phyloP scores from a whole-genome alignment of 495 filamentous ascomycete species.

The Sphaerosporella brunnea region DNA sequence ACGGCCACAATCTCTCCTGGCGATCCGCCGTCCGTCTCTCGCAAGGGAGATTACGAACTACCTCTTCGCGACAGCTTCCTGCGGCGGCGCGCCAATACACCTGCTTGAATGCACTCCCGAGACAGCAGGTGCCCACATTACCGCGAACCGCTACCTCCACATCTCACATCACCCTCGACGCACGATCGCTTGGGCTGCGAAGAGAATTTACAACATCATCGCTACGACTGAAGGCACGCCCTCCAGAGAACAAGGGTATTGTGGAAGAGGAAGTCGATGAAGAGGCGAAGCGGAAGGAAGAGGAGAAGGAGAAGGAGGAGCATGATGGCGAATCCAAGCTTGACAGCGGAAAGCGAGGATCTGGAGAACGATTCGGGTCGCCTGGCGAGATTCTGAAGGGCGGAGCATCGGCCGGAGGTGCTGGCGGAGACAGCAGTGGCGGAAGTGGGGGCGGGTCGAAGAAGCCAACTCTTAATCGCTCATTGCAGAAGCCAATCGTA shows the following conservation, averaged over 20 bases:
- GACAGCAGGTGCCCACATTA: neutral
- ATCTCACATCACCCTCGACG: neutral
- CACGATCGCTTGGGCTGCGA: neutral
- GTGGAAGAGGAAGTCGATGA: slow-evolving; percentile 18
- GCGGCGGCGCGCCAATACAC: neutral
- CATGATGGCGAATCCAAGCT: slow-evolving; percentile 11
- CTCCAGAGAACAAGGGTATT: slow-evolving; percentile 12
- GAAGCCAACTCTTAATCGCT: slow-evolving; percentile 42
- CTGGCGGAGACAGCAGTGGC: slow-evolving; percentile 9
- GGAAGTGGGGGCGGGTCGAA: slow-evolving; percentile 38
- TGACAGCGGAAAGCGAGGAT: slow-evolving; percentile 12
- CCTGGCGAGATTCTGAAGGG: slow-evolving; percentile 18
- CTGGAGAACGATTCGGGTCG: slow-evolving; percentile 7
- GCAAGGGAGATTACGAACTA: slow-evolving; percentile 11
- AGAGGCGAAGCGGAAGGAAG: slow-evolving; percentile 10
- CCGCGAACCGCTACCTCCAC: slow-evolving; percentile 6
- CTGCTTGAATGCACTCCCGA: neutral
- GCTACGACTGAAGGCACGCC: slow-evolving; percentile 15
- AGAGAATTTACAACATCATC: slow-evolving; percentile 13
- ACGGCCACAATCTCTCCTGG: slow-evolving; percentile 19
- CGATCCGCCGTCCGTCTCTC: slow-evolving; percentile 5
- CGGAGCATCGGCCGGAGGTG: slow-evolving; percentile 13
- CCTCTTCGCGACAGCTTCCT: slow-evolving; percentile 1
- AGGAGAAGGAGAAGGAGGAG: slow-evolving; percentile 9
- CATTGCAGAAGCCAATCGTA: slow-evolving; percentile 67